Evolutionary conservation across 148 eudicot genomes (phyloP), one percentile per base, ranked within the genome.

Genomic region (Dysphania ambrosioides): DNA sequence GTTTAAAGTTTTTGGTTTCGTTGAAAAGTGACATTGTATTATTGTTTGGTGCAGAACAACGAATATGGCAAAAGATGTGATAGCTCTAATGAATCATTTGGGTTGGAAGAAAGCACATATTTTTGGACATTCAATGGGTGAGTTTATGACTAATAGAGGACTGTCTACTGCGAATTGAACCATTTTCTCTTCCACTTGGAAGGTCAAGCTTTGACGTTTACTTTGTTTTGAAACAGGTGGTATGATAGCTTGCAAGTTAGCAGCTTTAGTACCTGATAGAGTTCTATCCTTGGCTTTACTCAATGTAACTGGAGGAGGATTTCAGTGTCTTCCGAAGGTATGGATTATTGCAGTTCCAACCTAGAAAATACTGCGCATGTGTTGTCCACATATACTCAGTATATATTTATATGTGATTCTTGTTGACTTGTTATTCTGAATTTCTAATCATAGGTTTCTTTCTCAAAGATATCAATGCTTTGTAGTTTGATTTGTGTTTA

Each of bases 81-180:
- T 92, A 66, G 89, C 97, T 58, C 58, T 95, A 66, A 85, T 95
- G 97, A 94, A 95, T 83, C 99, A 95, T 73, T 76, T 95, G 82
- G 97, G 97, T 59, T 95, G 99, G 98, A 73, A 72, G 72, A 86
- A 87, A 82, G 97, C 94, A 26, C 99, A 92, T 80, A 83, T 95
- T 40, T 87, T 92, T 74, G 99, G 99, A 35, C 99, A 95, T 85
- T 95, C 99, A 49, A 95, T 95, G 99, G 97, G 99, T 95, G 75
- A 85, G 93, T 86, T 42, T 41, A 29, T 55, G 47, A 77, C 61
- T 55, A 12, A 8, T 8, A 18, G 41, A 19, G 32, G 53, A 60
- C 18, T 41, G 36, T 16, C 21, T 19, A 18, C 6, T 68, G 21
- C 7, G 0, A n/a, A 16, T 51, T 30, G 53, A 51, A 27, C 38